Percentiles rank a stretch among this genome's conserved stretches.
Conservation (phyloP, 495 filamentous ascomycete genomes). For the Pseudoneurospora amorphoporcata region DNA sequence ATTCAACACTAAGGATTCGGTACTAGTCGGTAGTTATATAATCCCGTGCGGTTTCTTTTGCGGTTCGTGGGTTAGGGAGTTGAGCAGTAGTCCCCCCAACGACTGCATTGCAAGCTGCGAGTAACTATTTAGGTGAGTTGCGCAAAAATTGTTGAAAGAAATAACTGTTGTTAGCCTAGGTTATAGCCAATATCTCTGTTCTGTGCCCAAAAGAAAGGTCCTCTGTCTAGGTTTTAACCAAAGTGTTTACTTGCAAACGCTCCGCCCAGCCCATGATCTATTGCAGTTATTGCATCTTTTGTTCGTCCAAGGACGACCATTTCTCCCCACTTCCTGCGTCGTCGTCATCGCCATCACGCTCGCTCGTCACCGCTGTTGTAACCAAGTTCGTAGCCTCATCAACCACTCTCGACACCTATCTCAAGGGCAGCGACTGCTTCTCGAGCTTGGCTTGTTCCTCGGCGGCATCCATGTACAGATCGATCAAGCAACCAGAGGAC, state of each 20-base stretch:
- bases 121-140: too few species aligned
- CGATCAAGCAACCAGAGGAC: conserved; percentile 87
- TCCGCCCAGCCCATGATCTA: neutral
- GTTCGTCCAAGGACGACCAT: neutral
- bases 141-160: too few species aligned
- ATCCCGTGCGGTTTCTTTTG: too few species aligned
- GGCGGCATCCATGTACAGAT: conserved; percentile 84
- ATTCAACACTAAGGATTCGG: neutral
- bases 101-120: too few species aligned
- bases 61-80: too few species aligned
- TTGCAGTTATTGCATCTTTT: neutral
- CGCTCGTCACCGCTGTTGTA: neutral
- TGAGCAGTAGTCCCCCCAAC: too few species aligned
- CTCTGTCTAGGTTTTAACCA: neutral
- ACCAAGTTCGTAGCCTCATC: neutral
- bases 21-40: neutral
- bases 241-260: neutral
- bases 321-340: neutral
- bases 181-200: neutral
- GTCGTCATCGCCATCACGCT: neutral
- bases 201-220: neutral
- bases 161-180: neutral
- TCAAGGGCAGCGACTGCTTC: conserved; percentile 12
- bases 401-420: conserved; percentile 1
- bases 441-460: conserved; percentile 31